A percentile compares a stretch with the other conserved stretches of the same genome.
Evolutionary conservation across 306 rosid genomes (phyloP).

Genomic region (Quillaja saponaria): DNA sequence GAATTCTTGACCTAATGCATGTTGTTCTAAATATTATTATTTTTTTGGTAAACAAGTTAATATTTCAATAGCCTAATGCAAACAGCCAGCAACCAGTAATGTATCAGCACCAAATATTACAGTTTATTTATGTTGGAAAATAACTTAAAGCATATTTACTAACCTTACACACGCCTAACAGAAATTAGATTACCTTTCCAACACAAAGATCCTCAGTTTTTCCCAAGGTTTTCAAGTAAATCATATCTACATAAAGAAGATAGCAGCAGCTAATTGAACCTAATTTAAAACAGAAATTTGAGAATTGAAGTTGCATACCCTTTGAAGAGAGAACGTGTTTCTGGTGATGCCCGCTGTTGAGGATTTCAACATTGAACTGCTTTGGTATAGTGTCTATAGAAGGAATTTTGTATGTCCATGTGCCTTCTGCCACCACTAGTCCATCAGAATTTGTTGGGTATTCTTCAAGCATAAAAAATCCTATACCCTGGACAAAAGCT

Average conservation of each 20-base stretch:
- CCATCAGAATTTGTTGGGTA: constrained; percentile 62
- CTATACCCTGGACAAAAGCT: constrained; percentile 89
- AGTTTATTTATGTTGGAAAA: no score
- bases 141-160: no score
- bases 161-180: no score
- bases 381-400: constrained; percentile 80
- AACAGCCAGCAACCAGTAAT: no score
- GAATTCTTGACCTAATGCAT: no score
- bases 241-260: neutral
- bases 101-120: no score
- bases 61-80: no score
- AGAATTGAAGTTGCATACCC: constrained; percentile 47
- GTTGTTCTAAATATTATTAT: no score
- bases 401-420: constrained; percentile 94
- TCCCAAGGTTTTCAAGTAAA: constrained; percentile 1
- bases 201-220: neutral
- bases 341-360: constrained; percentile 75
- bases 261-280: neutral
- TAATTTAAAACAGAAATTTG: neutral
- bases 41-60: no score
- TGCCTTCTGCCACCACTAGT: constrained; percentile 62
- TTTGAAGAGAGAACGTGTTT: constrained; percentile 85
- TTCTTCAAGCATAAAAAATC: constrained; percentile 91
- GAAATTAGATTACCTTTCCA: neutral
- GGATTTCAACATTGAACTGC: constrained; percentile 75